Percentiles rank a stretch among this genome's conserved stretches.
phyloP scores from a whole-genome alignment of 1,284 basidiomycete genomes.

The Leccinum pachyderme region DNA sequence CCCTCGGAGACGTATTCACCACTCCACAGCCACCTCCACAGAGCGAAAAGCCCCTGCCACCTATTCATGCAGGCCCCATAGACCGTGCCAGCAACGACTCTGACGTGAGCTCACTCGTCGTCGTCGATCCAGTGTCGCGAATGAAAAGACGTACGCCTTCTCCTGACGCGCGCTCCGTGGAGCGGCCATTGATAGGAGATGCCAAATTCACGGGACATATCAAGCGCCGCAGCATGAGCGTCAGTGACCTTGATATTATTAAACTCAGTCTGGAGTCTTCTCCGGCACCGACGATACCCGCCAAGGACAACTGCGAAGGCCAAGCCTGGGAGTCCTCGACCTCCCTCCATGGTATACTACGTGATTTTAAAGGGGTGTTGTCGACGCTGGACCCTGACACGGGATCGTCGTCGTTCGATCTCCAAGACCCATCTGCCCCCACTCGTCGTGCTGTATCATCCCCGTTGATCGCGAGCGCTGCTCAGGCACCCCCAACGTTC shows the following conservation, averaged over 20 bases:
- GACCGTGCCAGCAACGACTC: slow-evolving; percentile 41
- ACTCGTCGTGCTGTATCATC: slow-evolving; percentile 39
- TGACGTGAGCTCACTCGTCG: slow-evolving; percentile 54
- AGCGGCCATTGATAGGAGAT: slow-evolving; percentile 27
- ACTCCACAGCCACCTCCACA: slow-evolving; percentile 32
- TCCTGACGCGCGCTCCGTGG: slow-evolving; percentile 24
- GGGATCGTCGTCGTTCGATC: slow-evolving; percentile 48
- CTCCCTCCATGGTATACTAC: slow-evolving; percentile 57
- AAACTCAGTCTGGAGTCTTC: slow-evolving; percentile 40
- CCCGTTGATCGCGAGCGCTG: slow-evolving; percentile 20
- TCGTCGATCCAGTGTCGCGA: slow-evolving; percentile 49
- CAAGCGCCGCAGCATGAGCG: slow-evolving; percentile 74
- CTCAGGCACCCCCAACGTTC: slow-evolving; percentile 15
- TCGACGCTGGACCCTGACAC: slow-evolving; percentile 59
- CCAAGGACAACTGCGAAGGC: slow-evolving; percentile 33
- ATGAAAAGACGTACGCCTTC: slow-evolving; percentile 25
- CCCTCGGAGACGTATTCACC: slow-evolving; percentile 54
- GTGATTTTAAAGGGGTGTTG: slow-evolving; percentile 68
- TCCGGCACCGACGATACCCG: slow-evolving; percentile 37
- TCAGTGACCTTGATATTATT: slow-evolving; percentile 63
- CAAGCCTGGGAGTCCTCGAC: slow-evolving; percentile 47
- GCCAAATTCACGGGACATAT: slow-evolving; percentile 32
- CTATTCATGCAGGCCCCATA: slow-evolving; percentile 42
- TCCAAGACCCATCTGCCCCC: slow-evolving; percentile 62
- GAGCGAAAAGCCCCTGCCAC: slow-evolving; percentile 59